Conservation (phyloP, 2,329 filamentous ascomycete genomes). For the Gnomoniopsis smithogilvyi region DNA sequence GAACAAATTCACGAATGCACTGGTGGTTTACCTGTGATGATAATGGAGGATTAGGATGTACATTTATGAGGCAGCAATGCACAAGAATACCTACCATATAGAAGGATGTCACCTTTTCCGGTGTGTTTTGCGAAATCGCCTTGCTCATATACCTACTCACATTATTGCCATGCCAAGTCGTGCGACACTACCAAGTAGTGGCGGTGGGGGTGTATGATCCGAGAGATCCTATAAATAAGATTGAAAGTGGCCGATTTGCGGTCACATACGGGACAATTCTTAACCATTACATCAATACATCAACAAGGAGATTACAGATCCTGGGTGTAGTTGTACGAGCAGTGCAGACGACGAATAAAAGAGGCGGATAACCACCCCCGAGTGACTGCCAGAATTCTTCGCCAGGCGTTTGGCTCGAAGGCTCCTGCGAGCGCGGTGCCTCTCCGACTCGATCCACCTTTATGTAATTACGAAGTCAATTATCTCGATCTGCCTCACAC, state of each 20-base stretch:
- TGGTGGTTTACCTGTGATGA: slow-evolving; percentile 4
- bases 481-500: background rate
- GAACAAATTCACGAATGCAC: background rate
- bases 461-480: background rate
- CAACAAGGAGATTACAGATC: no score
- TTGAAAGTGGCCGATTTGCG: no score
- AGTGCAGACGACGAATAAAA: background rate
- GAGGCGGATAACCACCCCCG: background rate
- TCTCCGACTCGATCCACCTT: background rate
- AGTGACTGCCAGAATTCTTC: no score
- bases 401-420: background rate
- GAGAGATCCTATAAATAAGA: no score
- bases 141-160: no score
- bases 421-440: background rate
- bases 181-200: no score
- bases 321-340: no score
- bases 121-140: no score
- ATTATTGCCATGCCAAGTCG: no score
- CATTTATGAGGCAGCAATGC: background rate
- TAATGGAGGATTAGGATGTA: background rate
- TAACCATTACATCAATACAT: no score
- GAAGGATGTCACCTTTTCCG: background rate
- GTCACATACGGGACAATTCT: no score
- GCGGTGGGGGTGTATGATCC: no score
- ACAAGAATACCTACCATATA: background rate